A percentile compares a stretch with the other conserved stretches of the same genome.
These are phyloP conservation scores for Kwoniella botswanensis DNA, from an alignment of 768 basidiomycete genomes.

Conservation along the genomic window DNA sequence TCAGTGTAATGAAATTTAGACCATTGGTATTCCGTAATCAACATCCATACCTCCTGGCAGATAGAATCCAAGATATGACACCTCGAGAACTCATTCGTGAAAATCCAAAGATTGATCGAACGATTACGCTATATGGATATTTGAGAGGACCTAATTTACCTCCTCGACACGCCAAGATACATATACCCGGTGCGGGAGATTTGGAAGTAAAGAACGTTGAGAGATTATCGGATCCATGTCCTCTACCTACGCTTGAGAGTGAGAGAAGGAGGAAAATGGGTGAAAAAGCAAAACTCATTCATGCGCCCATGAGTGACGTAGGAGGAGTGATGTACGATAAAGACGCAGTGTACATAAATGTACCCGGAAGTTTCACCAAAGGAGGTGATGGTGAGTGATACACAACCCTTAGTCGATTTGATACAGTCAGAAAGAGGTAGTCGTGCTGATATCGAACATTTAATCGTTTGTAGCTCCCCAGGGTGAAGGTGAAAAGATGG, in stretches of 20 bases:
- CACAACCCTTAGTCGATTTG: too few relatives aligned
- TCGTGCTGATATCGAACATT: conserved; percentile 1
- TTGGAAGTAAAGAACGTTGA: conserved; percentile 74
- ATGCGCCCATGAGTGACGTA: conserved; percentile 98
- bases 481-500: conserved; percentile 97
- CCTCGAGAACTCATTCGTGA: conserved; percentile 78
- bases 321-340: conserved; percentile 97
- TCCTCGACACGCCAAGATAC: conserved; percentile 68
- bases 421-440: too few relatives aligned
- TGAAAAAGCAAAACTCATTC: conserved; percentile 91
- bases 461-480: conserved; percentile 65
- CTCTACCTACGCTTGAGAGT: conserved; percentile 84
- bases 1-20: conserved; percentile 97
- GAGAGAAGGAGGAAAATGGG: conserved; percentile 88
- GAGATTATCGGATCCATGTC: conserved; percentile 89
- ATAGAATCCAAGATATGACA: conserved; percentile 93
- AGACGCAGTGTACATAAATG: conserved; percentile 97
- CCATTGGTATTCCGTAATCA: conserved; percentile 93
- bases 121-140: conserved; percentile 91
- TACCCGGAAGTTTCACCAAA: conserved; percentile 89
- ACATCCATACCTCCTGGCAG: conserved; percentile 92
- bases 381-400: conserved; percentile 59
- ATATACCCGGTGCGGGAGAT: conserved; percentile 95
- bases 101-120: conserved; percentile 91
- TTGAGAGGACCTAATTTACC: conserved; percentile 71